phyloP scores from a whole-genome alignment of 2,329 filamentous ascomycete species.

The Bipolaris bicolor region DNA sequence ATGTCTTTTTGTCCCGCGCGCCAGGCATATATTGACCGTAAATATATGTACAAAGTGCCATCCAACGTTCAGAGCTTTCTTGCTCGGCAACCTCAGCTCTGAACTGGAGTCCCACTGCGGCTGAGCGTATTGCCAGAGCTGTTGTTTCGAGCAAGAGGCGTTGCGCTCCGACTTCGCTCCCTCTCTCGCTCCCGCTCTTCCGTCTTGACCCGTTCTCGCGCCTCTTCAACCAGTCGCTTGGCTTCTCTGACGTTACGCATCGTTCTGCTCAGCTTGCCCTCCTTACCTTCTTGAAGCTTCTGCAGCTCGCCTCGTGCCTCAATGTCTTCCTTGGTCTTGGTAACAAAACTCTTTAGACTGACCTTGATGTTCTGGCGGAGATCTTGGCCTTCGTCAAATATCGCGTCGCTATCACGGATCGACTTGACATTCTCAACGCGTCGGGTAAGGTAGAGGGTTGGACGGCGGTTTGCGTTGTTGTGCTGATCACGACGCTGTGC shows the following conservation, averaged over 20 bases:
- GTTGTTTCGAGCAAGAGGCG: conserved; percentile 30
- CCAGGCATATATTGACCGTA: conserved; percentile 1
- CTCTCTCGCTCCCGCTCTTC: conserved; percentile 38
- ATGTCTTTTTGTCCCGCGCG: background rate
- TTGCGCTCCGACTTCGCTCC: conserved; percentile 34
- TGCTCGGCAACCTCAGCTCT: conserved; percentile 3
- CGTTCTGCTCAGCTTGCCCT: conserved; percentile 39
- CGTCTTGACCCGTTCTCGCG: conserved; percentile 39
- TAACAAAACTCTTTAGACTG: conserved; percentile 45
- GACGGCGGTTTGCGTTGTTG: conserved; percentile 32
- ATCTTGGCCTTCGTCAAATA: conserved; percentile 40
- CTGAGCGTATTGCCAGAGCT: conserved; percentile 29
- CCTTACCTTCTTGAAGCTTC: conserved; percentile 43
- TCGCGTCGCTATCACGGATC: conserved; percentile 41
- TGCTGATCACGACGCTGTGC: conserved; percentile 49
- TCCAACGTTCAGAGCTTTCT: background rate
- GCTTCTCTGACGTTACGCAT: conserved; percentile 42
- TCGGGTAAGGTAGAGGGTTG: conserved; percentile 64
- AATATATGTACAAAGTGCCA: conserved; percentile 13
- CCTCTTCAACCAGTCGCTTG: conserved; percentile 45
- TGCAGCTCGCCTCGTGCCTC: conserved; percentile 42
- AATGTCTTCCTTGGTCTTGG: conserved; percentile 44
- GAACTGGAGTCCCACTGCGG: conserved; percentile 32
- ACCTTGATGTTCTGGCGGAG: conserved; percentile 38
- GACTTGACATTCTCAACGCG: conserved; percentile 55